Conservation (phyloP, 176 grass and related monocot species). For the Calamus simplicifolius region DNA sequence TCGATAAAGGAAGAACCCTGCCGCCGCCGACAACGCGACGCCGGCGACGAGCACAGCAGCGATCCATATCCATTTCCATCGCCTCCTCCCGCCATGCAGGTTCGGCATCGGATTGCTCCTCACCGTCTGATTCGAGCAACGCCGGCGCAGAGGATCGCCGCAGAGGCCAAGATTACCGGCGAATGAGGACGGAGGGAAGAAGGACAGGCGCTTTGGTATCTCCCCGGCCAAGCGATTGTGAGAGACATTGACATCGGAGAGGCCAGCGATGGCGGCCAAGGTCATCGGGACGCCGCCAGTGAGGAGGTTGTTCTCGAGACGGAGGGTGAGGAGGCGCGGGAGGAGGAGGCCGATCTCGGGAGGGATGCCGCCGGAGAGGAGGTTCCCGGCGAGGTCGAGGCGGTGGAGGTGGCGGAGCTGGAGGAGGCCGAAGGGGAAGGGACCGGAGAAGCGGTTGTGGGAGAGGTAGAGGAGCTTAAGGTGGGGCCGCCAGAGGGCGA, state of each 20-base stretch:
- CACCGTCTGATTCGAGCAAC: constrained; percentile 16
- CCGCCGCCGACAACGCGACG: constrained; percentile 29
- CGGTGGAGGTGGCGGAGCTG: constrained; percentile 67
- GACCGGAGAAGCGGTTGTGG: constrained; percentile 62
- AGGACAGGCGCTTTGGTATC: constrained; percentile 37
- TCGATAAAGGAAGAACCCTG: constrained; percentile 18
- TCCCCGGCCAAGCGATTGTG: constrained; percentile 49
- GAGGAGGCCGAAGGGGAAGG: constrained; percentile 52
- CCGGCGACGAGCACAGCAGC: constrained; percentile 23
- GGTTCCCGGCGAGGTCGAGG: constrained; percentile 62
- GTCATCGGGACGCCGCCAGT: constrained; percentile 43
- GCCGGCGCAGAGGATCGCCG: constrained; percentile 25
- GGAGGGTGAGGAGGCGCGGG: constrained; percentile 49
- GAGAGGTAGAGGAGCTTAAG: constrained; percentile 90
- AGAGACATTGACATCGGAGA: constrained; percentile 57
- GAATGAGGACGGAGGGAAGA: constrained; percentile 57
- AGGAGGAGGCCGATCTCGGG: constrained; percentile 55
- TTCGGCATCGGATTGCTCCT: neutral
- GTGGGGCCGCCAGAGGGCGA: constrained; percentile 50
- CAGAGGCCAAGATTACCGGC: constrained; percentile 46
- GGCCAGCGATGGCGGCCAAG: constrained; percentile 24
- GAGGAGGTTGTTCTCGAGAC: constrained; percentile 46
- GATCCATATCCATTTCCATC: no score
- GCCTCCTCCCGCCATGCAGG: neutral
- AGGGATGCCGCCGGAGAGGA: constrained; percentile 38